These are phyloP conservation scores for Fusarium sp. DNA, from an alignment of 2,329 filamentous ascomycete species.

Conservation along the genomic window DNA sequence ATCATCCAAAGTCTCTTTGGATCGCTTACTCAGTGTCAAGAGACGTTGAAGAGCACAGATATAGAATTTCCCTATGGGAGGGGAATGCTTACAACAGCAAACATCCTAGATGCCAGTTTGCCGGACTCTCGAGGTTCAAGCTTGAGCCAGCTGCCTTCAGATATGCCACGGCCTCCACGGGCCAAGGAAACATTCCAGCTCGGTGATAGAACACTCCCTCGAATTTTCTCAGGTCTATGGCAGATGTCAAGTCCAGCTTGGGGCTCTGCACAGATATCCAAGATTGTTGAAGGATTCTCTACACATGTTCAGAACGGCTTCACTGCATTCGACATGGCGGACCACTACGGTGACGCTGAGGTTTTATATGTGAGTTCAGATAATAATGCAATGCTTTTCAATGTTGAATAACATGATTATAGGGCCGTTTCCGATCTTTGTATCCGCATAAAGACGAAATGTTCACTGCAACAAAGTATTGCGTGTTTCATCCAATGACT, in stretches of 20 bases:
- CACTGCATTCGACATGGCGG: constrained; percentile 1
- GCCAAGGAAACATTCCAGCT: not conserved
- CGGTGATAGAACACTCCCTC: not conserved
- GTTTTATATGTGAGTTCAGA: not conserved
- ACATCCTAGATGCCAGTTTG: accelerated
- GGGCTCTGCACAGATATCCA: not conserved
- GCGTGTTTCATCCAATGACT: not conserved
- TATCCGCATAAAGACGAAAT: not conserved
- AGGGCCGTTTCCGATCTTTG: not conserved
- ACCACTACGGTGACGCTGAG: not conserved
- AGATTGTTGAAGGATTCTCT: not conserved
- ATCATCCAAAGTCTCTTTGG: not conserved
- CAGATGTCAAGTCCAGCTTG: constrained; percentile 5
- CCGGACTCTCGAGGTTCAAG: not conserved
- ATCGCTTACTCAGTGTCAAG: not conserved
- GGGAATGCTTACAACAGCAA: not conserved
- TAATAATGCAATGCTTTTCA: accelerated
- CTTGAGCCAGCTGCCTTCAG: accelerated
- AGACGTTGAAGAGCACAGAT: not conserved
- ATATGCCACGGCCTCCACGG: accelerated
- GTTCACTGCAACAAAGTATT: not conserved
- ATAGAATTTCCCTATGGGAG: not conserved
- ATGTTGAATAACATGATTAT: accelerated
- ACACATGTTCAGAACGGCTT: not conserved
- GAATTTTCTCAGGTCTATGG: not conserved